Base-by-base conservation (phyloP, 2,329 filamentous ascomycete species). In the Colletotrichum acutatum region DNA sequence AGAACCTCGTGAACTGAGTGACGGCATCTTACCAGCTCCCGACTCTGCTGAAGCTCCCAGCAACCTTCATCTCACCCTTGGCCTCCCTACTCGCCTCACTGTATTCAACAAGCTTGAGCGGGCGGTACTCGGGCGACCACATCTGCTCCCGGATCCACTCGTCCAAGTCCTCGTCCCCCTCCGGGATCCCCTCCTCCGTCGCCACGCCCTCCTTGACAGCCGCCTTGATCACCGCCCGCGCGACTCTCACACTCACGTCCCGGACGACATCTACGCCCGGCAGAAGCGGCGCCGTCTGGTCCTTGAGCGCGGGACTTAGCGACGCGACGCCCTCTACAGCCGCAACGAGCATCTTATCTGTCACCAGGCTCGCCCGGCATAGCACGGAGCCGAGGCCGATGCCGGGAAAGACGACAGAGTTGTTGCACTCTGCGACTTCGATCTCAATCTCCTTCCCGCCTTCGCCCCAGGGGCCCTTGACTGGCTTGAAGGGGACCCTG, bases 401-500 rank as follows among this genome's bases (percentile, higher is more conserved):
- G 0, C 94, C 94, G 0, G 95, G 95, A 81, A 97, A 97, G 19
- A 93, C 93, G 42, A 94, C 93, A 0, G 91, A 93, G 83, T 97
- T 97, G 84, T 97, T 97, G 84, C 95, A 97, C 82, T 97, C 95
- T 28, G 94, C 94, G 78, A 88, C 79, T 32, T 86, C 82, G 71
- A 88, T 84, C 74, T 82, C 80, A 1, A 86, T 72, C 8, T 88
- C 85, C 0, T 78, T 65, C 0, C 86, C 88, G 11, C 84, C 80
- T 0, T 78, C n/a, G 2, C 86, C 87, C 86, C 88, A 90, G 1
- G 88, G 85, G 0, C 87, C 89, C 63, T 89, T 88, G 16, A 97
- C 94, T 0, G 95, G 92, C 1, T 89, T 87, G 79, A 97, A 97
- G 95, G 95, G 9, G 92, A 94, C 5, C 95, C 95, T 0, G 95